These are phyloP conservation scores for Puccinia polysora DNA, from an alignment of 1,284 basidiomycete genomes.

Conservation along the genomic window DNA sequence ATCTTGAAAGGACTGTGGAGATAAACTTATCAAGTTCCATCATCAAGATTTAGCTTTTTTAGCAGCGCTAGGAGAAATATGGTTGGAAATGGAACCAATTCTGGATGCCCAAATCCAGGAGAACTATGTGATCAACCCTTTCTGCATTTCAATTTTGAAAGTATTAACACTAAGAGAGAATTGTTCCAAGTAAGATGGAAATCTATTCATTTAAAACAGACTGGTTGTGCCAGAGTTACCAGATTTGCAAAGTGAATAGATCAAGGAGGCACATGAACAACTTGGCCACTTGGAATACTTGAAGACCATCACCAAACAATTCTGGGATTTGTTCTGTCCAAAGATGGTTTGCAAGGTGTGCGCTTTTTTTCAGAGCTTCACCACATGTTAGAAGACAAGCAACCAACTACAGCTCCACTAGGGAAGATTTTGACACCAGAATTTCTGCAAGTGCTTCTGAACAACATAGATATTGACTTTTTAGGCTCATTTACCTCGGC, in stretches of 20 bases:
- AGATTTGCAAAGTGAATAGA: background rate
- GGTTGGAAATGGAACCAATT: background rate
- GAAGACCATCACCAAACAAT: background rate
- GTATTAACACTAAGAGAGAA: background rate
- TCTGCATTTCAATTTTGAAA: background rate
- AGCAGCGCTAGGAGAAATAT: background rate
- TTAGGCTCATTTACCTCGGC: too few relatives aligned
- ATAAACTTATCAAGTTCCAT: background rate
- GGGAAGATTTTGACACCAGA: background rate
- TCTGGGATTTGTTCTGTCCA: background rate
- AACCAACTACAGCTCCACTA: background rate
- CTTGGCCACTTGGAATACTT: background rate
- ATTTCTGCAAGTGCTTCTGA: too few relatives aligned
- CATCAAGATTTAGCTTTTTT: background rate
- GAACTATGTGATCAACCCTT: background rate
- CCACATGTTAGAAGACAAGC: background rate
- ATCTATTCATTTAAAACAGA: background rate
- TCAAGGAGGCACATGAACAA: background rate
- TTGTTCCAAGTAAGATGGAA: background rate
- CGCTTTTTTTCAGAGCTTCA: background rate
- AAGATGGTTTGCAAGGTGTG: background rate
- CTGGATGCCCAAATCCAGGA: background rate
- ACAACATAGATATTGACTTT: too few relatives aligned
- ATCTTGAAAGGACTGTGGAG: background rate
- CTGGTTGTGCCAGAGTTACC: background rate